phyloP scores from a whole-genome alignment of 805 yeast genomes.

The Kodamaea fukazawae region DNA sequence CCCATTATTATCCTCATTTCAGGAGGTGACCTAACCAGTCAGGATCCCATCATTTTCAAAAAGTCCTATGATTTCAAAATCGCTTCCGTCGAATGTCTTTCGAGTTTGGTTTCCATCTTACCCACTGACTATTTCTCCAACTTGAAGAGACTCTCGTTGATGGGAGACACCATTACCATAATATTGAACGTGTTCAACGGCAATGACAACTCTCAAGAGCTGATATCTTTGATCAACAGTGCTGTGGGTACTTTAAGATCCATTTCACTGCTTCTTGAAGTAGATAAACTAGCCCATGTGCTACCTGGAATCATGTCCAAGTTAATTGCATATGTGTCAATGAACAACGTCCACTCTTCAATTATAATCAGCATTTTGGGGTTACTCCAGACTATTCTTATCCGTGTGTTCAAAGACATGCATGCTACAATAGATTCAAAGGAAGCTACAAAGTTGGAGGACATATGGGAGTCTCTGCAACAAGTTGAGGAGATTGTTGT shows the following conservation, averaged over 20 bases:
- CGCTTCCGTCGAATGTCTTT: conserved; percentile 16
- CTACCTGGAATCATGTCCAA: conserved; percentile 41
- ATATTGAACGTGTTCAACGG: conserved; percentile 19
- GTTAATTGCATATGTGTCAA: conserved; percentile 25
- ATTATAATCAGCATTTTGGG: conserved; percentile 21
- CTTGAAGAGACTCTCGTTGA: conserved; percentile 20
- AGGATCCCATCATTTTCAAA: not conserved
- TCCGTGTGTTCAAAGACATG: conserved; percentile 32
- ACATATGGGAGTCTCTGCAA: conserved; percentile 11
- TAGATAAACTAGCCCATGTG: conserved; percentile 35
- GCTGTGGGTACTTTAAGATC: conserved; percentile 15
- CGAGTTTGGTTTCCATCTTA: conserved; percentile 14
- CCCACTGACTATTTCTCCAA: conserved; percentile 21
- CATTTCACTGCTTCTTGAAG: conserved; percentile 17
- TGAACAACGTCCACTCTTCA: conserved; percentile 21
- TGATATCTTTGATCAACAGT: conserved; percentile 11
- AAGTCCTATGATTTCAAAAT: conserved; percentile 15
- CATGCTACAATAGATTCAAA: conserved; percentile 9
- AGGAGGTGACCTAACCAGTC: conserved; percentile 13
- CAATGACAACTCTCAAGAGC: conserved; percentile 17
- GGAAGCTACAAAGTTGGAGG: conserved; percentile 11
- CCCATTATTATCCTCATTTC: conserved; percentile 29
- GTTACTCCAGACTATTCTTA: conserved; percentile 20
- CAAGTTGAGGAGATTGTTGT: conserved; percentile 1
- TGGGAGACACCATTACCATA: conserved; percentile 29